Evolutionary conservation across 495 filamentous ascomycete species (phyloP), one percentile per base, ranked within the genome.

Genomic region (Collariella sp.): DNA sequence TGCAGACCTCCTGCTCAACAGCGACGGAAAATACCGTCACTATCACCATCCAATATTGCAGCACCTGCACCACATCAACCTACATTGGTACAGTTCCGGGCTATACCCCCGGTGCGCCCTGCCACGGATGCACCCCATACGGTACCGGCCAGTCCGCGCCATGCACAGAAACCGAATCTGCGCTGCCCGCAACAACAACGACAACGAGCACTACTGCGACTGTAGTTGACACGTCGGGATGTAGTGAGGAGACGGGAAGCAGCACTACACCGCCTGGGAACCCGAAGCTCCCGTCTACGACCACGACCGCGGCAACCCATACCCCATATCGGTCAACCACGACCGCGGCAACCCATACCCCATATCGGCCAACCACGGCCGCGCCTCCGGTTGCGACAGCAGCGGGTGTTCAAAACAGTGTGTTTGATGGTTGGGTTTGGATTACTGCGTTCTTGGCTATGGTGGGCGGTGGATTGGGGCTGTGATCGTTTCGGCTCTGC

Each of bases 21-120:
- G 20, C 50, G 13, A 50, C 58, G 10, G 54, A 66, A 10, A 23
- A 54, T 9, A 64, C 58, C 2, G 24, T 66, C 41, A 70, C 67
- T 2, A 39, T 66, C 10, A 70, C 67, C 2, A 29, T 60, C 23
- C 63, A 63, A 46, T 55, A 53, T 23, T 70, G 67, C 56, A 51
- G 52, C 50, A 64, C 58, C 33, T 69, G 67, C 54, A 39, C 57
- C 0, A 44, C 53, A 6, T 56, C 65, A 0, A 66, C 57, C 3
- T 66, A 66, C 46, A 52, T 58, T 20, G 65, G 65, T 7, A 60
- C 63, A 5, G 60, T 70, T 1, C 67, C 67, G 2, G 67, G 67
- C 0, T 66, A 64, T 40, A 64, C 59, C 0, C 67, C 67, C 2
- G 65, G 67, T 12, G 51, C 40, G 3, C 54, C 59, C 3, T 70